A percentile compares a stretch with the other conserved stretches of the same genome.
Conservation (phyloP, 2,329 filamentous ascomycete genomes). For the Cyanodermella asteris region DNA sequence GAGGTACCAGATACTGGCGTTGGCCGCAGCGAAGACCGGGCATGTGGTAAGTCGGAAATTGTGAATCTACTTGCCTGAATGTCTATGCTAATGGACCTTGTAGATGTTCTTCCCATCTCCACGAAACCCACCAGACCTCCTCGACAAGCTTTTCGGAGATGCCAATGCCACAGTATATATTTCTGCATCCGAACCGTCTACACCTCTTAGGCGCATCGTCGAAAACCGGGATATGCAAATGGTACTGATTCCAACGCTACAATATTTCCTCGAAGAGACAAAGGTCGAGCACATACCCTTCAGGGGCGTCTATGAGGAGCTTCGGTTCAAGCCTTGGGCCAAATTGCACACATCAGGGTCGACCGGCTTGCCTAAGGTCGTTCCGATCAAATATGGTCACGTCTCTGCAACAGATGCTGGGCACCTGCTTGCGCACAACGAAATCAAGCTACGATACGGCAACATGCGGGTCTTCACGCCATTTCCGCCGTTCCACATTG, state of each 20-base stretch:
- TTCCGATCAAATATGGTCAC: conserved; percentile 15
- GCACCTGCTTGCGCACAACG: conserved; percentile 1
- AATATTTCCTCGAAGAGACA: neutral
- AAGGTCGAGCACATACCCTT: conserved; percentile 10
- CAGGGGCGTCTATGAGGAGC: conserved; percentile 15
- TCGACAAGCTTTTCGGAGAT: neutral
- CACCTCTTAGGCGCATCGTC: neutral
- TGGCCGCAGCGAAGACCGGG: conserved; percentile 5
- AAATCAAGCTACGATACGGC: neutral
- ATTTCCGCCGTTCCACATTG: conserved; percentile 4
- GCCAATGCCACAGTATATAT: neutral
- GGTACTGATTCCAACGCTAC: neutral
- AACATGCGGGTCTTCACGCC: conserved; percentile 3
- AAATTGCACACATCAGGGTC: conserved; percentile 21
- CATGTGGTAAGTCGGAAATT: conserved; percentile 3
- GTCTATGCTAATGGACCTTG: neutral
- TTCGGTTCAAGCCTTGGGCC: conserved; percentile 15
- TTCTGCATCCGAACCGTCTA: neutral
- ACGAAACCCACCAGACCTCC: conserved; percentile 1
- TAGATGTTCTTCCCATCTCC: conserved; percentile 3
- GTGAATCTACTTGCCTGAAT: neutral
- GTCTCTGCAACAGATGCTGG: conserved; percentile 17
- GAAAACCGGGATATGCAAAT: neutral
- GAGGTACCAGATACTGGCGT: conserved; percentile 4
- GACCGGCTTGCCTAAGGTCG: conserved; percentile 20